Evolutionary conservation across 2,329 filamentous ascomycete species (phyloP).

Genomic region (Trichoderma koningiopsis): DNA sequence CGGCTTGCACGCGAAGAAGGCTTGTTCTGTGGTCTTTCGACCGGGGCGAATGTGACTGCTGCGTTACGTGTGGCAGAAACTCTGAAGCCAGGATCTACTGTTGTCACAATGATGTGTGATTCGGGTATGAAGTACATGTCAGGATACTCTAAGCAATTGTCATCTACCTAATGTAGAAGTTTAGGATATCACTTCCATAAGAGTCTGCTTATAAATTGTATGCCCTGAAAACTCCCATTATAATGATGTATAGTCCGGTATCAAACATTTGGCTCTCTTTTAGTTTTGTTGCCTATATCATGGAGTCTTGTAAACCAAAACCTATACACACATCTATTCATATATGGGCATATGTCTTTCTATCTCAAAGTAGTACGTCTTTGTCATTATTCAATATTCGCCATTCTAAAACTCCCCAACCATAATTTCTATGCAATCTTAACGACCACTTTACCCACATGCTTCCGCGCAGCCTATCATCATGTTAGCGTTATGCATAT

Average conservation of each 20-base stretch:
- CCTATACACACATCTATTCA: too few species aligned
- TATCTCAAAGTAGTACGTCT: too few species aligned
- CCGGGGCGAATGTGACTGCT: constrained; percentile 6
- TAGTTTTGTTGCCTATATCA: too few species aligned
- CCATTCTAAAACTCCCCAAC: too few species aligned
- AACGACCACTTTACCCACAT: not conserved
- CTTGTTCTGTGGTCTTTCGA: constrained; percentile 16
- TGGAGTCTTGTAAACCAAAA: too few species aligned
- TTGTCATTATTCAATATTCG: too few species aligned
- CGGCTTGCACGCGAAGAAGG: constrained; percentile 11
- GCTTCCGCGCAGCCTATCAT: too few species aligned
- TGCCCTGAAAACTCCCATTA: not conserved
- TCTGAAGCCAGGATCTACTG: constrained; percentile 9
- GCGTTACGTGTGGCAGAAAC: constrained; percentile 13
- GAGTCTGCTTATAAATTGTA: not conserved
- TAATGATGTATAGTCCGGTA: too few species aligned
- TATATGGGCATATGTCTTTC: too few species aligned
- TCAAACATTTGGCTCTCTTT: too few species aligned
- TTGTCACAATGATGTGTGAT: constrained; percentile 20
- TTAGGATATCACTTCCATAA: not conserved
- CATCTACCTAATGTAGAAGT: not conserved
- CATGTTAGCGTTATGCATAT: too few species aligned
- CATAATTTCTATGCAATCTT: not conserved
- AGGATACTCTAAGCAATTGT: constrained; percentile 4
- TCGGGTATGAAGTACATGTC: constrained; percentile 20